Conservation (phyloP, 305 asterid genomes). For the Fraxinus dipetala region DNA sequence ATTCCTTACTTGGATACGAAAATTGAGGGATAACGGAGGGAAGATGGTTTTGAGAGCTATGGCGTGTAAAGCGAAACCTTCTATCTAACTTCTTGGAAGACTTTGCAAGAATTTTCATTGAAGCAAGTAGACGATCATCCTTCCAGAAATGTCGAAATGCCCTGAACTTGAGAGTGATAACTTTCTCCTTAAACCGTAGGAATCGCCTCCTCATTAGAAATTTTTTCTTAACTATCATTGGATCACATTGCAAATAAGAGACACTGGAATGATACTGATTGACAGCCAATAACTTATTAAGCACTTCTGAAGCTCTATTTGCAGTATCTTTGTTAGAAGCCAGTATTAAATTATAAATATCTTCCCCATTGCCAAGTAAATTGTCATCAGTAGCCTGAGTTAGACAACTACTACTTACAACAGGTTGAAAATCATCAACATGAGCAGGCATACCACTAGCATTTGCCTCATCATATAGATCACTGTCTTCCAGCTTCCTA, state of each 20-base stretch:
- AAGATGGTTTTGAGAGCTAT: conserved; percentile 50
- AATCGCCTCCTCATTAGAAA: conserved; percentile 49
- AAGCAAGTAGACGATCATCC: conserved; percentile 62
- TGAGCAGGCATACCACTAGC: conserved; percentile 6
- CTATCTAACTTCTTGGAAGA: conserved; percentile 73
- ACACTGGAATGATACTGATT: conserved; percentile 30
- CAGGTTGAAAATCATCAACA: conserved; percentile 31
- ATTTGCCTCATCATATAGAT: conserved; percentile 30
- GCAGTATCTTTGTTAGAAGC: conserved; percentile 61
- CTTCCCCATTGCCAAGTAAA: conserved; percentile 26
- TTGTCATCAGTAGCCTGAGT: conserved; percentile 23
- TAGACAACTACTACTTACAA: conserved; percentile 21
- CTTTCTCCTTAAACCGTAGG: conserved; percentile 64
- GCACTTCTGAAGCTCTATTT: conserved; percentile 47
- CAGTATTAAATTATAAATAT: conserved; percentile 43
- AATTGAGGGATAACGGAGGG: conserved; percentile 51
- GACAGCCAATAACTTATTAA: conserved; percentile 56
- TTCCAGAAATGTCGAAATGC: conserved; percentile 80
- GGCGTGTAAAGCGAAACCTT: conserved; percentile 40
- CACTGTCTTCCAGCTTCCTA: conserved; percentile 29
- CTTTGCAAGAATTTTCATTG: conserved; percentile 58
- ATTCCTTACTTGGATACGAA: conserved; percentile 47
- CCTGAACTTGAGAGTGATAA: conserved; percentile 63
- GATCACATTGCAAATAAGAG: conserved; percentile 27
- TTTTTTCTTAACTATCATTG: conserved; percentile 41